A percentile compares a stretch with the other conserved stretches of the same genome.
phyloP scores from a whole-genome alignment of 2,329 filamentous ascomycete genomes.

The Fusarium stilboides region DNA sequence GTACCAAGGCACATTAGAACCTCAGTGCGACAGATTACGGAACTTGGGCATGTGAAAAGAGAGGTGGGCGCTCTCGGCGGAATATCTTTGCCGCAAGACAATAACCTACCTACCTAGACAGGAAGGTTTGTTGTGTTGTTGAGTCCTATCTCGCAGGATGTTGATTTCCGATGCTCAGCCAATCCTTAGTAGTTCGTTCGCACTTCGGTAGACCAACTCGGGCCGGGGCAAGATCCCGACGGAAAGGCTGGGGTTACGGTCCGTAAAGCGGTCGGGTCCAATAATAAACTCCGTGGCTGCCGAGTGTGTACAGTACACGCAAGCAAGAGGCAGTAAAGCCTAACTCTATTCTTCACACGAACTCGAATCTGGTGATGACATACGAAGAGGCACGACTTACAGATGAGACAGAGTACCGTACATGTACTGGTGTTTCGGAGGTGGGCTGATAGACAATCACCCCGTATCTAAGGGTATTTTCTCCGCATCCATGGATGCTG shows the following conservation, averaged over 20 bases:
- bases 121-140: slow-evolving; percentile 26
- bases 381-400: slow-evolving; percentile 7
- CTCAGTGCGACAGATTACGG: slow-evolving; percentile 14
- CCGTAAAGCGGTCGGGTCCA: slow-evolving; percentile 11
- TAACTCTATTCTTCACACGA: not conserved
- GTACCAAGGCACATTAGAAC: slow-evolving; percentile 4
- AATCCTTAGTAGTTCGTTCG: slow-evolving; percentile 3
- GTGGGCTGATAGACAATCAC: slow-evolving; percentile 39
- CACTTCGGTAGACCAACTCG: slow-evolving; percentile 27
- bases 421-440: slow-evolving; percentile 11
- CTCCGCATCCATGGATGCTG: slow-evolving; percentile 28
- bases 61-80: slow-evolving; percentile 8
- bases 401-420: not conserved
- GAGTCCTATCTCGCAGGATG: slow-evolving; percentile 1
- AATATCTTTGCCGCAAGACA: slow-evolving; percentile 10
- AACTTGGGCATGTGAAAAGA: slow-evolving; percentile 3
- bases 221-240: slow-evolving; percentile 35
- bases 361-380: slow-evolving; percentile 8
- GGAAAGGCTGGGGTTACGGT: slow-evolving; percentile 17
- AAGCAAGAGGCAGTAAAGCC: not conserved
- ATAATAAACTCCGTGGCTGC: slow-evolving; percentile 10
- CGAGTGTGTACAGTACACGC: not conserved
- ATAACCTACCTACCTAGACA: slow-evolving; percentile 6
- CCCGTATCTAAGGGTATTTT: slow-evolving; percentile 19
- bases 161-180: not conserved